phyloP scores from a whole-genome alignment of 1,284 basidiomycete species.

The Caloboletus firmus region DNA sequence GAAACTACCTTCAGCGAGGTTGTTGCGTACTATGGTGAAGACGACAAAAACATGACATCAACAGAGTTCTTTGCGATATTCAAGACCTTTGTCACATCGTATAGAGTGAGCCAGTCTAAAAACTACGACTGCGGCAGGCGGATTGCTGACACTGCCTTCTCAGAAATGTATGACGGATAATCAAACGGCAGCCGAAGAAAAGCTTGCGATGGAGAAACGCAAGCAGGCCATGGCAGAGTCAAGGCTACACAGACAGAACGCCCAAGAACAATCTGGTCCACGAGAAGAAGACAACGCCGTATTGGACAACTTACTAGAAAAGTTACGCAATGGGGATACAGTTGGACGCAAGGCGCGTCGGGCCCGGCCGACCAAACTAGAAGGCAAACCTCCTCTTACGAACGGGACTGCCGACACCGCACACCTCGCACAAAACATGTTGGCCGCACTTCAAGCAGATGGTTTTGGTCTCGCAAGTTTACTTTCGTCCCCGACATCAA shows the following conservation, averaged over 20 bases:
- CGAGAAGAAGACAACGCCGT: slow-evolving; percentile 62
- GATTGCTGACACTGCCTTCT: slow-evolving; percentile 3
- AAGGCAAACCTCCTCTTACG: slow-evolving; percentile 37
- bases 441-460: slow-evolving; percentile 68
- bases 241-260: slow-evolving; percentile 56
- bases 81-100: slow-evolving; percentile 92
- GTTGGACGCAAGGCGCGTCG: slow-evolving; percentile 59
- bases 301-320: slow-evolving; percentile 72
- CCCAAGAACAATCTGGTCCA: slow-evolving; percentile 43
- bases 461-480: slow-evolving; percentile 41
- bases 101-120: slow-evolving; percentile 58
- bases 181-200: slow-evolving; percentile 65
- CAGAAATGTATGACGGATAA: slow-evolving; percentile 88
- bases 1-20: slow-evolving; percentile 81
- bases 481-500: slow-evolving; percentile 36
- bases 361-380: slow-evolving; percentile 43
- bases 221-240: slow-evolving; percentile 62
- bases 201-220: slow-evolving; percentile 61
- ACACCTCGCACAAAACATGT: slow-evolving; percentile 69
- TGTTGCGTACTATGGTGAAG: slow-evolving; percentile 88
- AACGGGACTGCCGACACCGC: slow-evolving; percentile 51
- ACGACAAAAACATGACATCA: slow-evolving; percentile 78
- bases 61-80: slow-evolving; percentile 93
- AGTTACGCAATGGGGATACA: slow-evolving; percentile 68
- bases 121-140: neutral